Evolutionary conservation across 768 basidiomycete species (phyloP), one percentile per base, ranked within the genome.

Genomic region (Pisolithus sp.): DNA sequence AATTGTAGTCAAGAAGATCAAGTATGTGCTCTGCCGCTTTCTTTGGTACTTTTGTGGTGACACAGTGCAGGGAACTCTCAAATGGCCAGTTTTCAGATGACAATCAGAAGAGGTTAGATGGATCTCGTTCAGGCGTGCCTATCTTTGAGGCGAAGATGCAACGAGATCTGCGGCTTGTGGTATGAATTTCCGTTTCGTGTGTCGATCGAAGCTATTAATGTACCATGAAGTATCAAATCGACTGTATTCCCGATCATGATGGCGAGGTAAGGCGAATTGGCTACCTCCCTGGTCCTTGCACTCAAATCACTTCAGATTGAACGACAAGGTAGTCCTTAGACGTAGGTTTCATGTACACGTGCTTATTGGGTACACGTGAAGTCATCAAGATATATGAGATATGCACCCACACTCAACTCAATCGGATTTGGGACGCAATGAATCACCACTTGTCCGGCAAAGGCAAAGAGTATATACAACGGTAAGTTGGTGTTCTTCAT

Each of bases 71-170:
- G 59, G 81, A 87, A 53, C 72, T 89, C 10, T 88, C 86, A 0
- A 74, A 77, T 3, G 86, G 85, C 0, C 77, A 81, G 51, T 86
- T 88, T 58, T 86, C 85, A 1, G 71, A 73, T 10, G 80, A 83
- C 51, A 87, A 86, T 54, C 82, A 86, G 56, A 83, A 84, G 62
- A 66, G 75, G 7, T 67, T 86, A 12, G 79, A 71, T 20, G 74
- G 74, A 0, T 47, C 62, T 1, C 66, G 70, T 12, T 62, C 64
- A 13, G 75, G 76, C 1, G 64, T 86, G 3, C 82, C 85, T 0
- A 75, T 87, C 9, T 86, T 75, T 48, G 83, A 86, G 59, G 86
- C 86, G 0, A 86, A 84, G 61, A 80, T 86, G 74, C 78, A 77
- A 9, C 58, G 69, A 0, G 78, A 82, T 54, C 60, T 73, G 21